phyloP scores from a whole-genome alignment of 305 asterid genomes.

The Vinca major region DNA sequence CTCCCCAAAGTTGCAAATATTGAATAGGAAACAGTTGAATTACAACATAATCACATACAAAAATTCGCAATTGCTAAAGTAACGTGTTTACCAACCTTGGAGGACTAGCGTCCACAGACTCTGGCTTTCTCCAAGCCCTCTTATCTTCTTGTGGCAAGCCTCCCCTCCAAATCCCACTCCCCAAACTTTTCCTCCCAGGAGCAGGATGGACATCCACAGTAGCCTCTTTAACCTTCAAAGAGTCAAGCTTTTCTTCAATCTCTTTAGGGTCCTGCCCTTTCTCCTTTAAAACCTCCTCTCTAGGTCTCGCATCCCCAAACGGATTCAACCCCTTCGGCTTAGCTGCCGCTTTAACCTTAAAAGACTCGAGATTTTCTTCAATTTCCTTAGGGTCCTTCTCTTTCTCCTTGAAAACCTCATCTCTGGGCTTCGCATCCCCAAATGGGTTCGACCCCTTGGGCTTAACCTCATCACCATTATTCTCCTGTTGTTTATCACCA shows the following conservation, averaged over 20 bases:
- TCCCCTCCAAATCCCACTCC: conserved; percentile 54
- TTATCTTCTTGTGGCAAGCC: conserved; percentile 33
- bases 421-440: conserved; percentile 91
- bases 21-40: background rate
- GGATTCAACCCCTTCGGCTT: conserved; percentile 43
- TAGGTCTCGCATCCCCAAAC: conserved; percentile 81
- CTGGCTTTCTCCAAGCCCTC: conserved; percentile 74
- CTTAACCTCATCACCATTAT: conserved; percentile 25
- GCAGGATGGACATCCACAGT: conserved; percentile 22
- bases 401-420: conserved; percentile 89
- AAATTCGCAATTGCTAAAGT: background rate
- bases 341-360: conserved; percentile 43
- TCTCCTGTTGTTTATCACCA: conserved; percentile 12
- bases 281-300: conserved; percentile 94
- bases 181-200: conserved; percentile 38
- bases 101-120: conserved; percentile 38
- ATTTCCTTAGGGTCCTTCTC: conserved; percentile 86
- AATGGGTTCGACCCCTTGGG: conserved; percentile 61
- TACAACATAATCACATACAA: background rate
- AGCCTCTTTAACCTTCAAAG: conserved; percentile 46
- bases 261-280: conserved; percentile 90
- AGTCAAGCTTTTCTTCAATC: conserved; percentile 62
- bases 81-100: conserved; percentile 36
- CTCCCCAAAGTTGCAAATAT: background rate
- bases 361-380: conserved; percentile 61